phyloP scores from a whole-genome alignment of 371 early-diverging fungal genomes.

The Mucor racemosus region DNA sequence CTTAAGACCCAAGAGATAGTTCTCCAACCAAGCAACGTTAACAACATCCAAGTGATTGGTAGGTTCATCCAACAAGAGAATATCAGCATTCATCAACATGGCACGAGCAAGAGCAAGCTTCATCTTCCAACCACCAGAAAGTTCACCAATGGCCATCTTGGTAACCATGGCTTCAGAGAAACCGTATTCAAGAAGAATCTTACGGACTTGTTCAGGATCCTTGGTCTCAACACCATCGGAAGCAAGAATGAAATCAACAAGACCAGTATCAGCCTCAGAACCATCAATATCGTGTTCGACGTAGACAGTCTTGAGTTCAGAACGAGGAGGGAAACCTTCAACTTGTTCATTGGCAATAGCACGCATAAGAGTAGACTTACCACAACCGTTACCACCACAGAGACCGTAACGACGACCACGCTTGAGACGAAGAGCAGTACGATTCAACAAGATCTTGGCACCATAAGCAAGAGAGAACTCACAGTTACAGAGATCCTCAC shows the following conservation, averaged over 20 bases:
- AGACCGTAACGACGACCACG: conserved; percentile 84
- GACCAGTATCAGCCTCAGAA: conserved; percentile 66
- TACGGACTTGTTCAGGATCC: conserved; percentile 54
- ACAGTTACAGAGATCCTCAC: conserved; percentile 79
- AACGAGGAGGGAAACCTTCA: conserved; percentile 78
- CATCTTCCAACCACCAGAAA: conserved; percentile 92
- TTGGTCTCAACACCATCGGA: conserved; percentile 61
- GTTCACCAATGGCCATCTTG: conserved; percentile 66
- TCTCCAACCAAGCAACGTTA: conserved; percentile 84
- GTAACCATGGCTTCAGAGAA: conserved; percentile 70
- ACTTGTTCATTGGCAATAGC: conserved; percentile 77
- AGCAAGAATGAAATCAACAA: conserved; percentile 68
- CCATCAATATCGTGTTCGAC: conserved; percentile 83
- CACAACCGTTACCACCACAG: conserved; percentile 86
- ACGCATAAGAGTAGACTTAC: conserved; percentile 89
- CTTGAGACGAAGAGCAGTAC: conserved; percentile 73
- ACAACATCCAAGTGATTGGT: conserved; percentile 90
- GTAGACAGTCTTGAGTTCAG: conserved; percentile 71
- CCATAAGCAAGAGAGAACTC: conserved; percentile 84
- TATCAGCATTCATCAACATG: conserved; percentile 83
- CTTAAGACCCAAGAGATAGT: conserved; percentile 71
- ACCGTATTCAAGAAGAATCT: conserved; percentile 67
- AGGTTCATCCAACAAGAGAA: conserved; percentile 89
- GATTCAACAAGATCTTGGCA: conserved; percentile 81
- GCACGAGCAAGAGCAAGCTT: conserved; percentile 85